phyloP scores from a whole-genome alignment of 2,329 filamentous ascomycete genomes.

The Metarhizium rileyi region DNA sequence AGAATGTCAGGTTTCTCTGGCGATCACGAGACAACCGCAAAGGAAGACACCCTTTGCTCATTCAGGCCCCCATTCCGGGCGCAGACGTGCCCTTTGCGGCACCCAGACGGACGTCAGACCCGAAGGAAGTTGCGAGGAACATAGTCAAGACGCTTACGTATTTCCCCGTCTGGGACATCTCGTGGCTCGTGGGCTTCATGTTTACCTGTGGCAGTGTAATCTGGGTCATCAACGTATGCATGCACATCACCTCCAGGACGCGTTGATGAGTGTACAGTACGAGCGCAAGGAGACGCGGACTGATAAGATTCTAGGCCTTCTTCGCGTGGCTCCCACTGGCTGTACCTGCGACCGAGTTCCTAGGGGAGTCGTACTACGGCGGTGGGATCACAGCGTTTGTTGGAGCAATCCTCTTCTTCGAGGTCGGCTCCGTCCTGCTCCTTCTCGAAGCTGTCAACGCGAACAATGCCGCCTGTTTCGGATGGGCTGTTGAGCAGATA shows the following conservation, averaged over 20 bases:
- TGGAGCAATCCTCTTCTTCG: slow-evolving; percentile 55
- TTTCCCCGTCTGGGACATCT: slow-evolving; percentile 32
- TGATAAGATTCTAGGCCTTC: slow-evolving; percentile 48
- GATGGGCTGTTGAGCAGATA: slow-evolving; percentile 53
- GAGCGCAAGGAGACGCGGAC: not conserved
- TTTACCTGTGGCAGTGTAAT: slow-evolving; percentile 27
- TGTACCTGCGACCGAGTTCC: slow-evolving; percentile 42
- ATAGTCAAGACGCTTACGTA: slow-evolving; percentile 25
- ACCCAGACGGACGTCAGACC: slow-evolving; percentile 16
- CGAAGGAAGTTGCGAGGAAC: slow-evolving; percentile 15
- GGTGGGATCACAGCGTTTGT: slow-evolving; percentile 56
- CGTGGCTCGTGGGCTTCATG: slow-evolving; percentile 29
- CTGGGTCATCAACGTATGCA: slow-evolving; percentile 20
- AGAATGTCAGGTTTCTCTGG: slow-evolving; percentile 27
- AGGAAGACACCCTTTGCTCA: slow-evolving; percentile 25
- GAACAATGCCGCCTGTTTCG: slow-evolving; percentile 54
- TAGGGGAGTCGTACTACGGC: slow-evolving; percentile 39
- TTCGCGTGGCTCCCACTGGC: slow-evolving; percentile 53
- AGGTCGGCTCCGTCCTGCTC: slow-evolving; percentile 51
- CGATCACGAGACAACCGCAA: slow-evolving; percentile 33
- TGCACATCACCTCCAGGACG: slow-evolving; percentile 22
- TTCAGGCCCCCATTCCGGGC: slow-evolving; percentile 15
- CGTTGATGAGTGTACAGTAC: not conserved
- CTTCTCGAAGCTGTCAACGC: slow-evolving; percentile 62
- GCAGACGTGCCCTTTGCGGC: slow-evolving; percentile 8